These are phyloP conservation scores for Euphrasia confusa DNA, from an alignment of 257 asterid genomes.

Conservation along the genomic window DNA sequence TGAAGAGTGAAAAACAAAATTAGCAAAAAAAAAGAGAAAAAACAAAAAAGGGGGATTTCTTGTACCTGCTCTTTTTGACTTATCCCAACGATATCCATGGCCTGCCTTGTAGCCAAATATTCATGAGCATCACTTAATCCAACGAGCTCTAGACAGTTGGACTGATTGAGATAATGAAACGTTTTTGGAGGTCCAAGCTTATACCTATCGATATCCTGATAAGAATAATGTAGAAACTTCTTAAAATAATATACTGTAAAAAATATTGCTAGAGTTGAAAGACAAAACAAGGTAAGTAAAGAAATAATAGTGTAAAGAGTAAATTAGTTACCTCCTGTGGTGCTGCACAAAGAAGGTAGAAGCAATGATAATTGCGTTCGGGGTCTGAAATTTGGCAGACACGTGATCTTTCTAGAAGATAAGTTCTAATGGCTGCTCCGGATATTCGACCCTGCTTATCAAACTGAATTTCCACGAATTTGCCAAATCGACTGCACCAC, in stretches of 20 bases:
- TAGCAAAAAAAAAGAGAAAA: conserved; percentile 8
- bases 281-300: conserved; percentile 19
- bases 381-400: conserved; percentile 93
- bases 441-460: conserved; percentile 78
- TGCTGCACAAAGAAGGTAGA: conserved; percentile 89
- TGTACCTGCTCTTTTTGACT: conserved; percentile 84
- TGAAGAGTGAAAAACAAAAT: conserved; percentile 15
- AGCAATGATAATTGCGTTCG: conserved; percentile 88
- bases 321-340: conserved; percentile 57
- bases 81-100: conserved; percentile 97
- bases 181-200: conserved; percentile 78
- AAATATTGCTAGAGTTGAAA: conserved; percentile 10
- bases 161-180: conserved; percentile 84
- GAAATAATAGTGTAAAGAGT: conserved; percentile 16
- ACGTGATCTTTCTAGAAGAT: conserved; percentile 94
- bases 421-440: conserved; percentile 91
- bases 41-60: background rate
- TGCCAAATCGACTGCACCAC: conserved; percentile 85
- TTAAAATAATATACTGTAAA: conserved; percentile 7
- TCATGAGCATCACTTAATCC: conserved; percentile 90
- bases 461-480: conserved; percentile 91
- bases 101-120: conserved; percentile 88
- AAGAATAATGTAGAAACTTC: conserved; percentile 24
- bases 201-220: conserved; percentile 79
- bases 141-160: conserved; percentile 76